Evolutionary conservation across 106 monocot species (phyloP), one percentile per base, ranked within the genome.

Genomic region (Allium cepa): DNA sequence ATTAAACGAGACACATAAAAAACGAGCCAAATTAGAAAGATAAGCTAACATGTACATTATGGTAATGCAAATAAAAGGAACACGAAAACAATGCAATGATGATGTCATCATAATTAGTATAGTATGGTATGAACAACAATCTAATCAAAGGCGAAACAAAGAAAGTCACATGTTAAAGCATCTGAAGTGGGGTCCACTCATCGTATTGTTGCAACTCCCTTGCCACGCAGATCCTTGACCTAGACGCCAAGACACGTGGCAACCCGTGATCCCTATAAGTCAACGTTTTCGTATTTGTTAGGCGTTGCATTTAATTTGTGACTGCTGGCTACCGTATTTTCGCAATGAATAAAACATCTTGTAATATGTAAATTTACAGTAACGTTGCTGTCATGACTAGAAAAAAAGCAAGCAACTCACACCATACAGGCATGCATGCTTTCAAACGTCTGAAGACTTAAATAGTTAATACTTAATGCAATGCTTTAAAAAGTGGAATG

Each of bases 151-250:
- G 14, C 46, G 7, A 66, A 7, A 17, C 16, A 49, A 66, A 66
- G 11, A 66, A 22, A 2, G 15, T 50, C 11, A n/a, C 65, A 66
- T 66, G 65, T 18, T 47, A 11, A 22, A 66, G 65, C 65, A 46
- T 8, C 3, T 15, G 9, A 10, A 27, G 63, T 63, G 46, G 63
- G 11, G 17, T 22, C 63, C 63, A 47, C 7, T n/a, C 15, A 47
- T 18, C 10, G 11, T 18, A 49, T 66, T 50, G 65, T 66, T 66
- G 50, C 17, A 50, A 50, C 65, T 17, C 65, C 49, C 2, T 9
- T 47, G 47, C 64, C 64, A 64, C 64, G 64, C 49, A 64, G 64
- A 64, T 64, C 49, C 64, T 9, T 10, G 27, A n/a, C 10, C 7
- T 48, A 0, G 7, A 14, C 64, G 64, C 9, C 59, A 17, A 10